Conservation (phyloP, 2,329 filamentous ascomycete genomes). For the Colletotrichum spaethianum region DNA sequence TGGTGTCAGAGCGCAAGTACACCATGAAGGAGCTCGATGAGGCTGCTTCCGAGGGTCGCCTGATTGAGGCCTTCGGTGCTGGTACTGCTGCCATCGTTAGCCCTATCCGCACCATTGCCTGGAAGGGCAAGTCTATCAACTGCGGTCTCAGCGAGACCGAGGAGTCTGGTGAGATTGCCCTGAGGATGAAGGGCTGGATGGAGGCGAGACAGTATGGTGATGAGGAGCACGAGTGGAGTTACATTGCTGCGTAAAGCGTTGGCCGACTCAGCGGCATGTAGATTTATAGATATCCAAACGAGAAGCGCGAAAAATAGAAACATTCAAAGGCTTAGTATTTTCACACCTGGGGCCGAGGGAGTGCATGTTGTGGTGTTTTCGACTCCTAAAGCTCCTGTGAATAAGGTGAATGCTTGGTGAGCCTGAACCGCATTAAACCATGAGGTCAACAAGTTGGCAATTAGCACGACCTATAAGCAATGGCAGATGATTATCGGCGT, state of each 20-base stretch:
- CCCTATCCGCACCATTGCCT: slow-evolving; percentile 90
- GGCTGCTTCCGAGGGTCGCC: slow-evolving; percentile 84
- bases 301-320: slow-evolving; percentile 35
- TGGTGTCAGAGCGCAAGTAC: slow-evolving; percentile 88
- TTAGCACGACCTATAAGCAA: background rate
- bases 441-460: background rate
- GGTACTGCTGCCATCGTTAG: slow-evolving; percentile 96
- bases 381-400: background rate
- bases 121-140: slow-evolving; percentile 84
- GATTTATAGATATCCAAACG: slow-evolving; percentile 34
- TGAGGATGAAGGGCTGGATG: slow-evolving; percentile 96
- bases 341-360: background rate
- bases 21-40: slow-evolving; percentile 89
- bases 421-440: background rate
- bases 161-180: slow-evolving; percentile 89
- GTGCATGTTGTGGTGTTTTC: background rate
- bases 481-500: background rate
- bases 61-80: slow-evolving; percentile 93
- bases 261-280: slow-evolving; percentile 27
- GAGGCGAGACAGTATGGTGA: slow-evolving; percentile 96
- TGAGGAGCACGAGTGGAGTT: slow-evolving; percentile 92
- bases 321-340: slow-evolving; percentile 17
- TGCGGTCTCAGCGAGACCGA: slow-evolving; percentile 86
- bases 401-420: background rate
- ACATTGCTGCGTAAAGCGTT: slow-evolving; percentile 55